Base-by-base conservation (phyloP, 106 monocot genomes). In the Apostasia shenzhenica region DNA sequence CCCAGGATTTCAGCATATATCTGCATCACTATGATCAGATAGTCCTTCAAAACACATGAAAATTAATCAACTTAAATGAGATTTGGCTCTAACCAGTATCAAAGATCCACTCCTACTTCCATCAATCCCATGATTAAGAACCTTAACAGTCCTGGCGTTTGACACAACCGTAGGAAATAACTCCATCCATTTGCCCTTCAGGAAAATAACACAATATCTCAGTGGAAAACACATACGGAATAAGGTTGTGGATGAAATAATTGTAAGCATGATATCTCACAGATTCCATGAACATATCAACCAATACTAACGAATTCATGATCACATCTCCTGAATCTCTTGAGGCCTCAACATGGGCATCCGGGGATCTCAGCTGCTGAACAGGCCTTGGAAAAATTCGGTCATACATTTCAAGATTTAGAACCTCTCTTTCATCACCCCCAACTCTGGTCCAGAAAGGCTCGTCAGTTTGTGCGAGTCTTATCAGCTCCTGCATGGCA, bases 1-100 rank as follows among this genome's bases (percentile, higher is more conserved):
- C 86, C 80, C 6, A 88, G 88, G 55, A 88, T 54, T 41, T 95
- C 91, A 71, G 81, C 91, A 14, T 81, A 76, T 91, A 91, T 88
- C 95, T 95, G 81, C 45, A 70, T n/a, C 54, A 13, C 39, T 50
- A 10, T 12, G 45, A 66, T 44, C 13, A 47, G 63, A 56, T 14
- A 55, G 26, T 3, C 12, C 5, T 4, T 44, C 38, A 14, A 47
- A 57, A 54, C 4, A 37, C 57, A 5, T 3, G 26, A 48, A 41
- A 39, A 6, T 40, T 6, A 50, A 47, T 9, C 4, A 14, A 55
- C 39, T 12, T 40, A 41, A 42, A 37, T 50, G 14, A 44, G 46
- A 38, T 38, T 12, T 44, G 6, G 6, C 13, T 4, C 38, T 51
- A 76, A 95, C 95, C 88, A 95, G 55, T 10, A 84, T 51, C 54